Conservation (phyloP, 2,329 filamentous ascomycete genomes). For the Didymosphaeria variabile region DNA sequence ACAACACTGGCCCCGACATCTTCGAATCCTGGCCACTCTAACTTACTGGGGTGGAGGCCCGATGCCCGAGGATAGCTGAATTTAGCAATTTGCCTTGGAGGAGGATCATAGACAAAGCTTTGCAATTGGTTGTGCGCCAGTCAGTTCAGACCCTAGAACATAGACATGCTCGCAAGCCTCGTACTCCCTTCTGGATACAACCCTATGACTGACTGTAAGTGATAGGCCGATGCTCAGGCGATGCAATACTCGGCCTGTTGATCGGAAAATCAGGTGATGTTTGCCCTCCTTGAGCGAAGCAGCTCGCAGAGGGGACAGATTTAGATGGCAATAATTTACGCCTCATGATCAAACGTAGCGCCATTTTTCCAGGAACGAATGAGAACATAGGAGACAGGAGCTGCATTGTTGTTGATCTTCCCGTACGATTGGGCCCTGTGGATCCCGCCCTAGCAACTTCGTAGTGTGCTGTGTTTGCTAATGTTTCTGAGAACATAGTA, state of each 20-base stretch:
- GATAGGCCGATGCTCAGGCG: conserved; percentile 2
- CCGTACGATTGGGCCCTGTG: background rate
- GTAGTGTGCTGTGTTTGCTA: conserved; percentile 5
- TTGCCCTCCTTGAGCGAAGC: background rate
- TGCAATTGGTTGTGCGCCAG: background rate
- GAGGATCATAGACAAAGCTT: background rate
- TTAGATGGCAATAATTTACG: background rate
- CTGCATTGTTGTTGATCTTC: background rate
- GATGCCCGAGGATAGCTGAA: background rate
- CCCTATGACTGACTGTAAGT: background rate
- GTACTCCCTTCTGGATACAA: background rate
- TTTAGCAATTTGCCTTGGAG: background rate
- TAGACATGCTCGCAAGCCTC: background rate
- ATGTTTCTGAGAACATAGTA: conserved; percentile 13
- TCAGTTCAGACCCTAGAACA: background rate
- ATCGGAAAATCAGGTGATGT: background rate
- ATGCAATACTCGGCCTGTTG: conserved; percentile 7
- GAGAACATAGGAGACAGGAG: conserved; percentile 2
- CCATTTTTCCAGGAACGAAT: conserved; percentile 6
- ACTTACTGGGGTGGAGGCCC: background rate
- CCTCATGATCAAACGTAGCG: conserved; percentile 1
- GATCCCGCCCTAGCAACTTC: background rate
- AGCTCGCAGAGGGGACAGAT: too few relatives aligned
- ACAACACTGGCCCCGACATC: background rate
- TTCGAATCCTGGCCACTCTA: background rate